phyloP scores from a whole-genome alignment of 106 monocot species.

The Cymbidium sinense region DNA sequence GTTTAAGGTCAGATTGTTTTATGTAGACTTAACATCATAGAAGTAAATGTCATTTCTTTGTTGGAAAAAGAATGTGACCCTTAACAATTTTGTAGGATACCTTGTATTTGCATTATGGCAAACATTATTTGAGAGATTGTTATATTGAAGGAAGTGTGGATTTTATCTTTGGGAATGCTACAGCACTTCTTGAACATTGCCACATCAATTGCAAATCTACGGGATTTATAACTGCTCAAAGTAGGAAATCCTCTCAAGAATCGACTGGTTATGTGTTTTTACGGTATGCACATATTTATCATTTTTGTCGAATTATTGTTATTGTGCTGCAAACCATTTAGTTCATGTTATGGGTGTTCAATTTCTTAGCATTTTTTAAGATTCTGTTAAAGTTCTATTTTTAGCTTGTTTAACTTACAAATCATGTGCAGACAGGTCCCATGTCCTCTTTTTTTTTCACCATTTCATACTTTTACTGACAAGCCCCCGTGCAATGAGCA shows the following conservation, averaged over 20 bases:
- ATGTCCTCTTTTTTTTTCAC: not conserved
- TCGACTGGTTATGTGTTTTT: conserved; percentile 84
- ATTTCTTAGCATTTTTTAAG: not conserved
- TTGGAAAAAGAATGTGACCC: not conserved
- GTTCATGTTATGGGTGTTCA: not conserved
- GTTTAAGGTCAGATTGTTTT: not conserved
- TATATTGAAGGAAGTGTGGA: conserved; percentile 95
- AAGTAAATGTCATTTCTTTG: not conserved
- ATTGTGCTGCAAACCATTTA: not conserved
- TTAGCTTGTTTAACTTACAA: not conserved
- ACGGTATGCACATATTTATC: conserved; percentile 27
- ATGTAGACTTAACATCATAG: not conserved
- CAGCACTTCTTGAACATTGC: conserved; percentile 90
- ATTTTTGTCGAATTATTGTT: not conserved
- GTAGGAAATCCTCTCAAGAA: conserved; percentile 88
- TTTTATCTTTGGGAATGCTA: conserved; percentile 94
- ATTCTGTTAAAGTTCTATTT: not conserved
- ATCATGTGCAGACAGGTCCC: not conserved
- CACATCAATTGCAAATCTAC: conserved; percentile 88
- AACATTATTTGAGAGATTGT: conserved; percentile 82
- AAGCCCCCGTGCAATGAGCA: not conserved
- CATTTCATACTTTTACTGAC: not conserved
- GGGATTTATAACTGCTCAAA: conserved; percentile 95
- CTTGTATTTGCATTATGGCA: conserved; percentile 89
- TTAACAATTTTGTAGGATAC: conserved; percentile 61